Evolutionary conservation across 2,329 filamentous ascomycete species (phyloP).

Genomic region (Cladorrhinum sp.): DNA sequence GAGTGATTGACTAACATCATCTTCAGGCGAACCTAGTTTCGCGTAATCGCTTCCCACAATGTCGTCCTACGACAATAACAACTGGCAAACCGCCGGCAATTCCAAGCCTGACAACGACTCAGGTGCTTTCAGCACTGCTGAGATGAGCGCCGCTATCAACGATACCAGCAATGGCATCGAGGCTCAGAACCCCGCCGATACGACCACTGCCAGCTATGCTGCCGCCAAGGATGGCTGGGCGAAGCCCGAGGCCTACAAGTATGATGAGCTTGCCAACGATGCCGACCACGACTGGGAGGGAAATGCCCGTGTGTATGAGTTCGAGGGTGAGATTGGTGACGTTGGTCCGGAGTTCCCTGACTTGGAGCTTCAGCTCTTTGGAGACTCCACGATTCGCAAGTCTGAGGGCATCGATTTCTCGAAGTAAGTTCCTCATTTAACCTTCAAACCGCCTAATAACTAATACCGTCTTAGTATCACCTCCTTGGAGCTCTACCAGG

Average conservation of each 20-base stretch:
- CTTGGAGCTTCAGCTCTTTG: slow-evolving; percentile 76
- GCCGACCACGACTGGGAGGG: slow-evolving; percentile 42
- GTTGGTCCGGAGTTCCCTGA: slow-evolving; percentile 68
- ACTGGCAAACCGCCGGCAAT: slow-evolving; percentile 1
- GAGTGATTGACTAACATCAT: neutral
- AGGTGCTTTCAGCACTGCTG: slow-evolving; percentile 15
- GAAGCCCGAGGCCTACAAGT: slow-evolving; percentile 46
- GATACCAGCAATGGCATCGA: slow-evolving; percentile 8
- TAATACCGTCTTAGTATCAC: slow-evolving; percentile 46
- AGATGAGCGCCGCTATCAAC: slow-evolving; percentile 29
- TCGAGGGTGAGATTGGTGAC: slow-evolving; percentile 82
- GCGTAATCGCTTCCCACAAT: slow-evolving; percentile 8
- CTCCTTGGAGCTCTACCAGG: slow-evolving; percentile 54
- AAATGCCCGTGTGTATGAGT: slow-evolving; percentile 72
- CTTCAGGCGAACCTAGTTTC: neutral
- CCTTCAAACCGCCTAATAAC: slow-evolving; percentile 15
- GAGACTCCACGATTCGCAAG: slow-evolving; percentile 49
- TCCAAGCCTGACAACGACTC: neutral
- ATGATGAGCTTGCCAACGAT: slow-evolving; percentile 35
- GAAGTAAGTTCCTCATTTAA: slow-evolving; percentile 44
- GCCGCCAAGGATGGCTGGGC: slow-evolving; percentile 42
- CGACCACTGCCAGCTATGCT: slow-evolving; percentile 6
- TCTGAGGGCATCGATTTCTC: slow-evolving; percentile 60
- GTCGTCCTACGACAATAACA: slow-evolving; percentile 6
- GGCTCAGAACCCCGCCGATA: slow-evolving; percentile 3